Percentiles rank a stretch among this genome's conserved stretches.
phyloP scores from a whole-genome alignment of 2,329 filamentous ascomycete genomes.

The Chaetomium olivaceum region DNA sequence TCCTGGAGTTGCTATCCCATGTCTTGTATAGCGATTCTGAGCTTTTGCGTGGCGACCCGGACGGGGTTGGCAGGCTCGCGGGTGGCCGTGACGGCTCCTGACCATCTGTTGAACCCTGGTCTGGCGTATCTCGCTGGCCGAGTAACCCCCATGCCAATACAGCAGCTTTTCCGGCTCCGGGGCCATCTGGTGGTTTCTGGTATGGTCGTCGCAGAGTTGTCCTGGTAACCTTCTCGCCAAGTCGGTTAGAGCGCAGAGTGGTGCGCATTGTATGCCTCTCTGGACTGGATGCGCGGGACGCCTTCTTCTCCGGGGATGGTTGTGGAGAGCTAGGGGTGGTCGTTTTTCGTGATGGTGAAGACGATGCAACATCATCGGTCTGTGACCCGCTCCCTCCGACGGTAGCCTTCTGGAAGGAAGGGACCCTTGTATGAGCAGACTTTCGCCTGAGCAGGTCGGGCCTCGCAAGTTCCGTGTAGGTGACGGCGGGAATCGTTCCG shows the following conservation, averaged over 20 bases:
- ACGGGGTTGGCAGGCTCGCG: constrained; percentile 23
- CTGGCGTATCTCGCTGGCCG: constrained; percentile 41
- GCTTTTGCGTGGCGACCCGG: constrained; percentile 36
- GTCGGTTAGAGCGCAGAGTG: constrained; percentile 55
- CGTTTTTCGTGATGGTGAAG: constrained; percentile 34
- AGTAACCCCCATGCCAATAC: constrained; percentile 61
- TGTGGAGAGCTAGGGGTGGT: constrained; percentile 38
- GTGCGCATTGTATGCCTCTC: constrained; percentile 64
- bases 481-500: constrained; percentile 78
- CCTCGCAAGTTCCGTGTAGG: constrained; percentile 78
- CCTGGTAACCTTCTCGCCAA: constrained; percentile 46
- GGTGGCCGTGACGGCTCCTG: constrained; percentile 17
- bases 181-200: constrained; percentile 49
- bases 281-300: constrained; percentile 55
- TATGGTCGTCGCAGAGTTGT: constrained; percentile 42
- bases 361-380: constrained; percentile 21
- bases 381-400: constrained; percentile 37
- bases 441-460: constrained; percentile 57
- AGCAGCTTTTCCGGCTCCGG: constrained; percentile 63
- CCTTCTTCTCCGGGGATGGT: constrained; percentile 40
- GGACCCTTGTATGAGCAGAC: constrained; percentile 54
- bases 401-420: constrained; percentile 52
- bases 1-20: constrained; percentile 59
- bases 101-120: constrained; percentile 27
- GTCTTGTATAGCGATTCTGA: constrained; percentile 37